Evolutionary conservation across 495 filamentous ascomycete species (phyloP).

Genomic region (Aspergillus ellipticus): DNA sequence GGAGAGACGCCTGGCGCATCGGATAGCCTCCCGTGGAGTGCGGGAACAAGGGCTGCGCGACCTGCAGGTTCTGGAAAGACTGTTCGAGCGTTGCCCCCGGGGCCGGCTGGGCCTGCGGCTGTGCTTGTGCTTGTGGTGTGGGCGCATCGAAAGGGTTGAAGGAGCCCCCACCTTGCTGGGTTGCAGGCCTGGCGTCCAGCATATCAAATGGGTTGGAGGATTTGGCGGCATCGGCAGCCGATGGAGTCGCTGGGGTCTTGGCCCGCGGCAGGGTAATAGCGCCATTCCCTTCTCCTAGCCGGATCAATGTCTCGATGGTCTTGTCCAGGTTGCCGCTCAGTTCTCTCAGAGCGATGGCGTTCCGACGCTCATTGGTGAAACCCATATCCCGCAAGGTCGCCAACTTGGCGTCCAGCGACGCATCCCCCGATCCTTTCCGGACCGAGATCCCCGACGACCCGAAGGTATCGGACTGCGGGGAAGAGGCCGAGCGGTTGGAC

Average conservation of each 20-base stretch:
- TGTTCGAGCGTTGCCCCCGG: constrained; percentile 60
- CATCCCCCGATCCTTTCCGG: constrained; percentile 20
- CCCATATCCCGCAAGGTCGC: constrained; percentile 84
- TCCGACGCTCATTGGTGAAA: constrained; percentile 79
- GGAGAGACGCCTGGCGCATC: constrained; percentile 46
- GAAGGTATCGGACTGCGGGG: constrained; percentile 24
- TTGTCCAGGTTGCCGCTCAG: constrained; percentile 79
- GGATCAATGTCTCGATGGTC: constrained; percentile 74
- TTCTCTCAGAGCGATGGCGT: constrained; percentile 71
- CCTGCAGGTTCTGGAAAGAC: constrained; percentile 69
- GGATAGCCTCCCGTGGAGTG: constrained; percentile 78
- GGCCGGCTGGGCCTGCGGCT: constrained; percentile 20
- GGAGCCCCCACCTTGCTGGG: constrained; percentile 25
- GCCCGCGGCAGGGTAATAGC: constrained; percentile 31
- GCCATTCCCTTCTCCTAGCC: constrained; percentile 65
- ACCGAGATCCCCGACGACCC: constrained; percentile 25
- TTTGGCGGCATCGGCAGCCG: constrained; percentile 16
- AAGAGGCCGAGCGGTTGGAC: constrained; percentile 24
- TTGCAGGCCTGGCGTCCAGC: constrained; percentile 33
- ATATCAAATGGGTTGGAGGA: constrained; percentile 52
- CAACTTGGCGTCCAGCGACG: constrained; percentile 65
- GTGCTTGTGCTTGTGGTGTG: constrained; percentile 21
- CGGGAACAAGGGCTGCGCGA: constrained; percentile 72
- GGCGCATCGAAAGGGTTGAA: constrained; percentile 69
- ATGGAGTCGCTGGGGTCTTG: constrained; percentile 31